These are phyloP conservation scores for Diaporthe ilicicola DNA, from an alignment of 2,329 filamentous ascomycete species.

Conservation along the genomic window DNA sequence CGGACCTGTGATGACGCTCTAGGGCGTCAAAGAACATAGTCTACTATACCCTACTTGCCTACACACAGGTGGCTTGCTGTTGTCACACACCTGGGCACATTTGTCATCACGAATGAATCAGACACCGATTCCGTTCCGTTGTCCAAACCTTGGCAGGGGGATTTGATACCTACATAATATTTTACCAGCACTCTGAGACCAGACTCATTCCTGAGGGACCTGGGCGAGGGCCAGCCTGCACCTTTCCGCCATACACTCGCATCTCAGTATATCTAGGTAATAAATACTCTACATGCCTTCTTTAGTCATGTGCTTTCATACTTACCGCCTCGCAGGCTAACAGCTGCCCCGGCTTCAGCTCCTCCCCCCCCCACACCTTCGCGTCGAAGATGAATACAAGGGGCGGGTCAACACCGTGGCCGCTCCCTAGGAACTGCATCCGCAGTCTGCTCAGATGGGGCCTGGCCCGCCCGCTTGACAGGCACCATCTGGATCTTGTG, in stretches of 20 bases:
- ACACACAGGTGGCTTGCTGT: not conserved
- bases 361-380: no score
- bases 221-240: slow-evolving; percentile 16
- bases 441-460: not conserved
- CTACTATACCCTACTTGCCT: no score
- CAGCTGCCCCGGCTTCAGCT: not conserved
- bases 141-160: no score
- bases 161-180: no score
- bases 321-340: not conserved
- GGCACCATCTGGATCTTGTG: slow-evolving; percentile 22
- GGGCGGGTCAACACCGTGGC: not conserved
- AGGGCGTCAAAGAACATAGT: not conserved
- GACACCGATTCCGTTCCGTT: not conserved
- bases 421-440: not conserved
- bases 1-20: not conserved
- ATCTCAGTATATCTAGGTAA: slow-evolving; percentile 1
- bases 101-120: not conserved
- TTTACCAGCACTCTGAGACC: not conserved
- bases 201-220: not conserved
- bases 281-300: not conserved
- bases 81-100: not conserved
- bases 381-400: no score
- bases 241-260: not conserved
- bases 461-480: not conserved
- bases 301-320: not conserved